Percentiles rank a stretch among this genome's conserved stretches.
These are phyloP conservation scores for Sonneratia alba DNA, from an alignment of 345 rosid genomes.

Conservation along the genomic window DNA sequence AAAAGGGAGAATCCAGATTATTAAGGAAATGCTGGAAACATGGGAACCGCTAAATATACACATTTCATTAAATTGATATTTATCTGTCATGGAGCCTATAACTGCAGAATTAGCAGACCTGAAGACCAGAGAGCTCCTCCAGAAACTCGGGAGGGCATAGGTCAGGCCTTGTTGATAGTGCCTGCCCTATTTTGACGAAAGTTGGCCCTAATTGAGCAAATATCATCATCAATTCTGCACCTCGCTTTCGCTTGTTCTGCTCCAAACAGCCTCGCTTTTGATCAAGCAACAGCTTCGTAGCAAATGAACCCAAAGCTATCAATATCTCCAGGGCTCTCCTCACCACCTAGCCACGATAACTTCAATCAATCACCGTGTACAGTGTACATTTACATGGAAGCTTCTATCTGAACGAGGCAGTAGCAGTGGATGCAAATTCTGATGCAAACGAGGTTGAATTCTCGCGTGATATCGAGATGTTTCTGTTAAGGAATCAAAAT, in stretches of 20 bases:
- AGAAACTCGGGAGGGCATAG: slow-evolving; percentile 89
- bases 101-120: slow-evolving; percentile 30
- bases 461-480: background rate
- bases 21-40: no score
- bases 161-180: slow-evolving; percentile 87
- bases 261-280: slow-evolving; percentile 45
- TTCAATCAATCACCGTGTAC: background rate
- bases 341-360: slow-evolving; percentile 34
- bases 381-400: background rate
- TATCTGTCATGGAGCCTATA: no score
- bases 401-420: background rate
- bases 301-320: slow-evolving; percentile 55
- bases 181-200: slow-evolving; percentile 92
- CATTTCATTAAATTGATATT: no score
- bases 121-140: slow-evolving; percentile 79
- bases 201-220: slow-evolving; percentile 87
- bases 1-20: no score
- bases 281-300: slow-evolving; percentile 49
- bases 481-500: no score
- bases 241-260: slow-evolving; percentile 62
- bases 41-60: no score
- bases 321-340: slow-evolving; percentile 64
- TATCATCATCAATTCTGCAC: slow-evolving; percentile 45
- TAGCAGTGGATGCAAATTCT: background rate
- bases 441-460: background rate